A percentile compares a stretch with the other conserved stretches of the same genome.
phyloP scores from a whole-genome alignment of 306 rosid species.

The Psophocarpus tetragonolobus region DNA sequence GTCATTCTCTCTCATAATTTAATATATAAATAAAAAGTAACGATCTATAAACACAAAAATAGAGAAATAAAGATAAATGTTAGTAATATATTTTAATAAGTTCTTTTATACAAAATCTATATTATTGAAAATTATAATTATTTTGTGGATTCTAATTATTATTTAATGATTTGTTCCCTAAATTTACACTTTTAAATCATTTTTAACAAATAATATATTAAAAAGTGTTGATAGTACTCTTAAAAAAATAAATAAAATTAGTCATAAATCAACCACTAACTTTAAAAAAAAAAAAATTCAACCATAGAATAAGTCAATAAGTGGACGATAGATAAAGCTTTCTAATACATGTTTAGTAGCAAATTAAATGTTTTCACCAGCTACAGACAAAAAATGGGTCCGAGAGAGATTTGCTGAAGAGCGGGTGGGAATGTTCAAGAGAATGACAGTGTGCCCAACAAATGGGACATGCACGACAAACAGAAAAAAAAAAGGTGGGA shows the following conservation, averaged over 20 bases:
- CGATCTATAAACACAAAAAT: too few species aligned
- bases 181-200: too few species aligned
- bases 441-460: not conserved
- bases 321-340: not conserved
- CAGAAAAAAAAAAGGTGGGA: not conserved
- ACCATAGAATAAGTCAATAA: not conserved
- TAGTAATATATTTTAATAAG: too few species aligned
- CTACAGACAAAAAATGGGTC: slow-evolving; percentile 11
- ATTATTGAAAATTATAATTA: too few species aligned
- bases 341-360: not conserved
- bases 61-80: too few species aligned
- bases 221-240: not conserved
- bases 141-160: too few species aligned
- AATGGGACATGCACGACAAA: not conserved
- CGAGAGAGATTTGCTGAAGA: not conserved
- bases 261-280: not conserved
- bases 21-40: too few species aligned
- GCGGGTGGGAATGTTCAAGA: not conserved
- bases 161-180: too few species aligned
- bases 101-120: too few species aligned
- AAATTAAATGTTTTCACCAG: slow-evolving; percentile 10
- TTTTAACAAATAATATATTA: too few species aligned
- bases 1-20: not conserved
- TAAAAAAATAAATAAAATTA: not conserved
- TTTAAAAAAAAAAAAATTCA: not conserved